These are phyloP conservation scores for Aspergillus mulundensis DNA, from an alignment of 495 filamentous ascomycete genomes.

Conservation along the genomic window DNA sequence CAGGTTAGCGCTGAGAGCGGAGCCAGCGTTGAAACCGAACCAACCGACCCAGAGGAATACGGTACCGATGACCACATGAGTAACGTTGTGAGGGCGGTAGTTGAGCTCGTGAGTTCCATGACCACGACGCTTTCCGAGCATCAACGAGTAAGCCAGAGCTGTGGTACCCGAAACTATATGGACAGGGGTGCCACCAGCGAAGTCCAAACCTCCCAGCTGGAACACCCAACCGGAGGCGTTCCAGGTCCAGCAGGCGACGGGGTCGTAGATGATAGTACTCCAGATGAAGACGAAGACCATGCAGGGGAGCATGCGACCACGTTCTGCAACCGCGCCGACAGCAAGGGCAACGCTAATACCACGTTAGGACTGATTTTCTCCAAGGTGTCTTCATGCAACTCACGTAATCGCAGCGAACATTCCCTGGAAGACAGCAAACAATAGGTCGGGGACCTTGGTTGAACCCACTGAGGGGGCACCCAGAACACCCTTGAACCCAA, in stretches of 20 bases:
- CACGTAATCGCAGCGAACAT: conserved; percentile 96
- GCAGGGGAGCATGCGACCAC: conserved; percentile 90
- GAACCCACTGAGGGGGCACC: conserved; percentile 79
- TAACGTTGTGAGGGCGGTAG: conserved; percentile 97
- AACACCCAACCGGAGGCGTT: conserved; percentile 82
- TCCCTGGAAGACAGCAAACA: conserved; percentile 94
- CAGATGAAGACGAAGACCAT: conserved; percentile 97
- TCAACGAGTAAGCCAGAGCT: conserved; percentile 81
- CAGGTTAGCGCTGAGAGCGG: conserved; percentile 83
- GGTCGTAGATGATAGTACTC: conserved; percentile 91
- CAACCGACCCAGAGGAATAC: conserved; percentile 99
- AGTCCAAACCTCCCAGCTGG: conserved; percentile 84
- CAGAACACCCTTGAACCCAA: conserved; percentile 80
- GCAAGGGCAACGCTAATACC: conserved; percentile 71
- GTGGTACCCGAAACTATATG: conserved; percentile 90
- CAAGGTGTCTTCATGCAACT: conserved; percentile 25
- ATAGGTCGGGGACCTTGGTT: conserved; percentile 75
- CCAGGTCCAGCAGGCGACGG: conserved; percentile 98
- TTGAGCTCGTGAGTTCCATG: conserved; percentile 87
- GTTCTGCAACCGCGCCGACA: conserved; percentile 86
- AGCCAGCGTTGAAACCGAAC: conserved; percentile 98
- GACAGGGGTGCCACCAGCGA: conserved; percentile 93
- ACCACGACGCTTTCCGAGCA: conserved; percentile 78
- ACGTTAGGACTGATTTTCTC: neutral
- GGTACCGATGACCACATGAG: conserved; percentile 92